Evolutionary conservation across 2,329 filamentous ascomycete species (phyloP).

Genomic region (Pseudopyricularia javanii): DNA sequence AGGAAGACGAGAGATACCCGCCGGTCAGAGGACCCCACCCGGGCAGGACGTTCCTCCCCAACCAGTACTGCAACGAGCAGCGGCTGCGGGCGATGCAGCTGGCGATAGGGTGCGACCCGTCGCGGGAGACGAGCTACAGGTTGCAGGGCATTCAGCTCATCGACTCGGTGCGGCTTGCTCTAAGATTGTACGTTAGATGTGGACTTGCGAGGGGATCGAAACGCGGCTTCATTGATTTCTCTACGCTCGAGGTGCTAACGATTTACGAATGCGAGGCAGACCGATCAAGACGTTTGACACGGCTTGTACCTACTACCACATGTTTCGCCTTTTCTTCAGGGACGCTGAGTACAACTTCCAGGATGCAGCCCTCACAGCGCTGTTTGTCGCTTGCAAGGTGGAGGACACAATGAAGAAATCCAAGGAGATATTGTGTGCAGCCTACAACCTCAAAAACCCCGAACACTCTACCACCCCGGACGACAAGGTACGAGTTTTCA

Average conservation of each 20-base stretch:
- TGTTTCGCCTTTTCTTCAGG: slow-evolving; percentile 77
- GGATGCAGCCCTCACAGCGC: slow-evolving; percentile 75
- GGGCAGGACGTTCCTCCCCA: slow-evolving; percentile 34
- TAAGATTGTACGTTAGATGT: slow-evolving; percentile 55
- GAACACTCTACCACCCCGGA: slow-evolving; percentile 63
- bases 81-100: slow-evolving; percentile 62
- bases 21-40: slow-evolving; percentile 15
- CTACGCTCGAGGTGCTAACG: slow-evolving; percentile 4
- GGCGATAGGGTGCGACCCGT: slow-evolving; percentile 57
- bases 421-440: slow-evolving; percentile 79
- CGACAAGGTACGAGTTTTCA: slow-evolving; percentile 50
- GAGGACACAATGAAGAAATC: slow-evolving; percentile 98
- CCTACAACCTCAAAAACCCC: slow-evolving; percentile 68
- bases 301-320: slow-evolving; percentile 85
- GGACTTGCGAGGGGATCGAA: background rate
- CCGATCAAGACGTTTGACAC: slow-evolving; percentile 88
- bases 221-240: background rate
- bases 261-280: slow-evolving; percentile 24
- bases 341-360: slow-evolving; percentile 75
- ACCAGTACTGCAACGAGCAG: slow-evolving; percentile 73
- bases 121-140: slow-evolving; percentile 68
- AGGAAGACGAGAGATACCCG: slow-evolving; percentile 5
- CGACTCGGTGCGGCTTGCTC: slow-evolving; percentile 64
- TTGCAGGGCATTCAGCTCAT: slow-evolving; percentile 84
- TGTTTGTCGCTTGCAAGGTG: slow-evolving; percentile 92